Evolutionary conservation across 352 stramenopile genomes (phyloP), one percentile per base, ranked within the genome.

Genomic region (Elongisporangium prolatum): DNA sequence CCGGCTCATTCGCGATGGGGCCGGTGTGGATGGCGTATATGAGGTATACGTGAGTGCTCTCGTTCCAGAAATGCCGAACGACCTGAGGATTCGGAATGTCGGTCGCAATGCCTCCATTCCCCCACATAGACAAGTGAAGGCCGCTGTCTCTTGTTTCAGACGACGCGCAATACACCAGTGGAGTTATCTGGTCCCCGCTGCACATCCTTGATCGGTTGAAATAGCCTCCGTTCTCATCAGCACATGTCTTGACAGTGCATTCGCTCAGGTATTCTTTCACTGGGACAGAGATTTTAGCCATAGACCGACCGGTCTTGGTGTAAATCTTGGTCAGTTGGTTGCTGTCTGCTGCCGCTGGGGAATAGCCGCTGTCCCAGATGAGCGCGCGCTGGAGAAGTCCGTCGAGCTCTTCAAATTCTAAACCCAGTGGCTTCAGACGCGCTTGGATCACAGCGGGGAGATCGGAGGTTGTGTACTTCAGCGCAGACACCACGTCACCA

Each of bases 211-310:
- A 54, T 5, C 55, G 55, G 50, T 64, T 65, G 6, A 22, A 54
- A 1, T 5, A 56, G 14, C 9, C 10, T 0, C 60, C 54, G 47
- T 75, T 60, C 14, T 64, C 57, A 24, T 73, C 50, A 13, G 48
- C 63, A 60, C 70, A 78, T 22, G 63, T 58, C 17, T 64, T 62
- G n/a, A 59, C 61, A 1, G 55, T 76, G 68, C 63, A 67, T 22
- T 64, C 34, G 59, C 56, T 24, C 52, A 49, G 18, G 63, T 69
- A 76, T 13, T 82, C 73, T 47, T 88, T 88, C 44, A 56, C 57
- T 3, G 75, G 57, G 21, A 89, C 67, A 28, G 84, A 74, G 20
- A 91, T 72, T 60, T 89, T 68, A 9, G 72, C 74, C 82, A 91
- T 91, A 25, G 74, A 78, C 34, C 79, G 78, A 0, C 70, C 70